Conservation (phyloP, 129 eudicot species). For the Heracleum sosnowskyi region DNA sequence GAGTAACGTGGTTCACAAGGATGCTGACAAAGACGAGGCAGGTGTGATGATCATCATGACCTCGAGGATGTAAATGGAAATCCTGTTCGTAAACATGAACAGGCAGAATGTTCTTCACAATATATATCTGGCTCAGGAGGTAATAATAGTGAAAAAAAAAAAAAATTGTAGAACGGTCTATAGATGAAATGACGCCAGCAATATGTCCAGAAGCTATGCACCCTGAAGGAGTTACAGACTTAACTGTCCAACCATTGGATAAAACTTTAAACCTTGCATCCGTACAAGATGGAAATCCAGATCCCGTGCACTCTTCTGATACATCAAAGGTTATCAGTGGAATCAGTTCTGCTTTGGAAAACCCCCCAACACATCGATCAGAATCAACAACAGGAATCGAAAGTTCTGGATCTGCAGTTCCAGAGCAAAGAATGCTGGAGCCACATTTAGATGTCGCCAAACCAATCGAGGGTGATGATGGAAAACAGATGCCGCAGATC, state of each 20-base stretch:
- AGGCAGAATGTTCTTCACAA: conserved; percentile 8
- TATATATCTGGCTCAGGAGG: conserved; percentile 14
- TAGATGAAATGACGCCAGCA: conserved; percentile 17
- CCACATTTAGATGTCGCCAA: neutral
- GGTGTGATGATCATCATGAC: conserved; percentile 11
- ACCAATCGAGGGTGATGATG: conserved; percentile 16
- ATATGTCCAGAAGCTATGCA: conserved; percentile 12
- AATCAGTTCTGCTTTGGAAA: conserved; percentile 12
- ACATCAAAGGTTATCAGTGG: conserved; percentile 1
- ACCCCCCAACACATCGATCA: neutral
- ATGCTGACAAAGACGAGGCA: conserved; percentile 17
- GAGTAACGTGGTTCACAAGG: conserved; percentile 13
- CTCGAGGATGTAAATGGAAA: neutral
- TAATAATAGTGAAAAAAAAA: conserved; percentile 20
- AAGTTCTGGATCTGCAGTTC: conserved; percentile 5
- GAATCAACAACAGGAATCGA: conserved; percentile 3
- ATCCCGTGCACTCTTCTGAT: conserved; percentile 9
- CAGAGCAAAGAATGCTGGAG: neutral
- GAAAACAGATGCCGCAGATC: conserved; percentile 25
- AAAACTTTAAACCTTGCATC: conserved; percentile 6
- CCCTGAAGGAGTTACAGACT: conserved; percentile 9
- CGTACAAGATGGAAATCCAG: conserved; percentile 17
- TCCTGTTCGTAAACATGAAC: conserved; percentile 8
- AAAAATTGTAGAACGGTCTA: conserved; percentile 17
- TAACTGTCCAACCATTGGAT: conserved; percentile 16